Evolutionary conservation across 345 rosid genomes (phyloP).

Genomic region (Punica granatum): DNA sequence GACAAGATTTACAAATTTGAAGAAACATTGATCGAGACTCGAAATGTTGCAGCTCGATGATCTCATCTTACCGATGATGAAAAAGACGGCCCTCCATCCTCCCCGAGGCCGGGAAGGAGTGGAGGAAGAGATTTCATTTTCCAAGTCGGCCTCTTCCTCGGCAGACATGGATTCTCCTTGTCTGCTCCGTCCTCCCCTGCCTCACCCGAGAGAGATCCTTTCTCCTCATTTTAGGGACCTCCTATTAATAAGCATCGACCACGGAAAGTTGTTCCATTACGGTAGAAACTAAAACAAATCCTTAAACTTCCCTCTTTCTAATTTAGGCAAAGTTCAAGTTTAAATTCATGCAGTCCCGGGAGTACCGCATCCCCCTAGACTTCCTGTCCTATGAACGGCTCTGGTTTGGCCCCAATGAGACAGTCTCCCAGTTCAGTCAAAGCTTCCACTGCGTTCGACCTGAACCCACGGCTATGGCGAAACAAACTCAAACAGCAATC

Average conservation of each 20-base stretch:
- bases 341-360: background rate
- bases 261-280: background rate
- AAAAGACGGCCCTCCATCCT: constrained; percentile 42
- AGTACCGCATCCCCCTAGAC: background rate
- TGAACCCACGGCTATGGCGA: background rate
- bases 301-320: no score
- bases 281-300: no score
- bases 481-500: background rate
- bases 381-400: background rate
- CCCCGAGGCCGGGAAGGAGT: constrained; percentile 5
- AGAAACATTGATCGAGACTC: no score
- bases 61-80: constrained; percentile 30
- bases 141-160: constrained; percentile 1
- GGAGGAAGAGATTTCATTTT: background rate
- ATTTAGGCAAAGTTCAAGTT: background rate
- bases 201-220: background rate
- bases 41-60: background rate
- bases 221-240: background rate
- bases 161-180: constrained; percentile 6
- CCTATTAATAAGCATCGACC: background rate
- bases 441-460: background rate
- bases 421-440: no score
- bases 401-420: no score
- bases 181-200: constrained; percentile 3
- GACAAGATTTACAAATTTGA: no score